Evolutionary conservation across 345 rosid species (phyloP).

Genomic region (Capsella bursapastoris): DNA sequence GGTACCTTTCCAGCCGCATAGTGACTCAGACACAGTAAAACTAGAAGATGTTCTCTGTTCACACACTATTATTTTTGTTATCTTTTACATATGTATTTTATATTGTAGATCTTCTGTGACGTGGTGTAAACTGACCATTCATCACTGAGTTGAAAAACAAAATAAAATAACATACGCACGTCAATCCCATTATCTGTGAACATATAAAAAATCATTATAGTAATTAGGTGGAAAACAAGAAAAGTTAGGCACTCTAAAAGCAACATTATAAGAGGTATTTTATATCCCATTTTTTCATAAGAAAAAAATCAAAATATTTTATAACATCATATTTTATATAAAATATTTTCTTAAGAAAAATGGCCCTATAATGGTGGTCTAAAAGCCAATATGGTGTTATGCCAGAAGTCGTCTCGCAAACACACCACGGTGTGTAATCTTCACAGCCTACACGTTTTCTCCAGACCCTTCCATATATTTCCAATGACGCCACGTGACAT

Average conservation of each 20-base stretch:
- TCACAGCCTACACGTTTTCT: neutral
- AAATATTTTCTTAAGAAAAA: too few relatives aligned
- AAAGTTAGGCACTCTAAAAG: neutral
- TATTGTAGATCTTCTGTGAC: neutral
- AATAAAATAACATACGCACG: neutral
- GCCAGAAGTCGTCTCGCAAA: slow-evolving; percentile 15
- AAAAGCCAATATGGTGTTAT: neutral
- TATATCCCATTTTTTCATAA: too few relatives aligned
- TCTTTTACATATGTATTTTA: neutral
- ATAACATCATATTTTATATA: too few relatives aligned
- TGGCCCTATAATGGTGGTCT: too few relatives aligned
- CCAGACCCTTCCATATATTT: neutral
- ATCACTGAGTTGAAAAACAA: too few relatives aligned
- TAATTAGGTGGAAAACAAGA: too few relatives aligned
- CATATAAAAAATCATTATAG: neutral
- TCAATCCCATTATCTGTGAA: neutral
- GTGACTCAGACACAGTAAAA: slow-evolving; percentile 32
- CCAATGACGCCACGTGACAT: neutral
- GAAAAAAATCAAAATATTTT: too few relatives aligned
- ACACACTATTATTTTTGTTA: neutral
- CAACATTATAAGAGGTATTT: too few relatives aligned
- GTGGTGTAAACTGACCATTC: neutral
- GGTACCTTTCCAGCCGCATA: slow-evolving; percentile 29
- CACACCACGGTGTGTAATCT: neutral
- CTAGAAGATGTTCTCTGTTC: slow-evolving; percentile 14